Conservation (phyloP, 306 rosid genomes). For the Comarum palustre region DNA sequence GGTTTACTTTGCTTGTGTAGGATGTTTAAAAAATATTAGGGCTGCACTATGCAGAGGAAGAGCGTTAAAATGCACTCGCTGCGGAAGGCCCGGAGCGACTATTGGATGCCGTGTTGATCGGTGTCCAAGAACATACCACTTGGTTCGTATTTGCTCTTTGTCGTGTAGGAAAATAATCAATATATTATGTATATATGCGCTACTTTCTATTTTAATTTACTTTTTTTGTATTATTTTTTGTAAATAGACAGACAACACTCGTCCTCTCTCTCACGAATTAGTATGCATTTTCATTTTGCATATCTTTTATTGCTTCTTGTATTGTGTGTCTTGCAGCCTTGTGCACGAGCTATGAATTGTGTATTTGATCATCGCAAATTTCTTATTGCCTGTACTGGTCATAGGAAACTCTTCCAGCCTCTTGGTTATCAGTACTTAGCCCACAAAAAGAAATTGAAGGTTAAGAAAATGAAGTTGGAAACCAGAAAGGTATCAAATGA, state of each 20-base stretch:
- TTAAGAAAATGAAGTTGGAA: constrained; percentile 84
- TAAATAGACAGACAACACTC: not conserved
- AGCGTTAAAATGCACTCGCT: constrained; percentile 91
- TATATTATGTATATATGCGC: constrained; percentile 21
- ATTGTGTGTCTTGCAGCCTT: constrained; percentile 63
- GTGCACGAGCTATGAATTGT: constrained; percentile 94
- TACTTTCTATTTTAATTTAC: not conserved
- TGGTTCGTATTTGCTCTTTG: constrained; percentile 54
- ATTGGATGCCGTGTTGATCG: constrained; percentile 98
- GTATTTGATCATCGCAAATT: constrained; percentile 96
- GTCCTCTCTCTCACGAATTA: not conserved
- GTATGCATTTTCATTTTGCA: not conserved
- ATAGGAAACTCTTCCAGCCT: constrained; percentile 83
- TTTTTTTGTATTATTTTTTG: not conserved
- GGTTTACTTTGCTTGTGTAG: constrained; percentile 99
- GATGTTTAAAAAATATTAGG: constrained; percentile 90
- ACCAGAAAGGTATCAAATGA: constrained; percentile 76
- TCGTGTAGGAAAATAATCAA: constrained; percentile 14
- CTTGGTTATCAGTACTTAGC: constrained; percentile 61
- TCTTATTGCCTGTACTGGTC: constrained; percentile 98
- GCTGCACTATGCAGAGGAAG: constrained; percentile 97
- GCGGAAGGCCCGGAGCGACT: constrained; percentile 96
- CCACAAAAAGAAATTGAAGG: constrained; percentile 69
- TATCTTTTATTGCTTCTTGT: constrained; percentile 5
- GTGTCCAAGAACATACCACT: constrained; percentile 92